phyloP scores from a whole-genome alignment of 306 rosid genomes.

The Rosa chinensis region DNA sequence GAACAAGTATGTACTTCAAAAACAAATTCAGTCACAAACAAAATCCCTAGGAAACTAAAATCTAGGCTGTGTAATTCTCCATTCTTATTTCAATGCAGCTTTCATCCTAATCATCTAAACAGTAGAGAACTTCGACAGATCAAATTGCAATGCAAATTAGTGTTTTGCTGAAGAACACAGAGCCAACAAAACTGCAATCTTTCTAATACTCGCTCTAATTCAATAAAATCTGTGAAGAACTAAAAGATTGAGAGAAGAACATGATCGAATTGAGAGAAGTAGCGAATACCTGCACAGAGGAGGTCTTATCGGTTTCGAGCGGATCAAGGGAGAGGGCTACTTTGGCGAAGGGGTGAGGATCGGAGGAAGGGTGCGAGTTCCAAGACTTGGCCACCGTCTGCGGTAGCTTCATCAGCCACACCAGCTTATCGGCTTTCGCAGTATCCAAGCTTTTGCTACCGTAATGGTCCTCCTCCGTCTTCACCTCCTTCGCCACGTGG shows the following conservation, averaged over 20 bases:
- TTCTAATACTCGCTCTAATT: neutral
- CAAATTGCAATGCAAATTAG: neutral
- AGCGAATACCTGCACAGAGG: constrained; percentile 60
- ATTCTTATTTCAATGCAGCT: neutral
- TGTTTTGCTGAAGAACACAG: neutral
- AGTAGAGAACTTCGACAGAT: neutral
- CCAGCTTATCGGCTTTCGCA: constrained; percentile 78
- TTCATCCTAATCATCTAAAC: neutral
- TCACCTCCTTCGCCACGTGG: neutral
- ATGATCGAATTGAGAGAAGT: neutral
- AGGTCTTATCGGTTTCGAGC: constrained; percentile 72
- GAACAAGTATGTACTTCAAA: neutral
- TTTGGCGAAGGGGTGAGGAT: constrained; percentile 73
- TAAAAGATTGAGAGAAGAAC: neutral
- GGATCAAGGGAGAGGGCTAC: constrained; percentile 93
- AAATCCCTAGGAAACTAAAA: neutral
- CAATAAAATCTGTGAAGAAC: neutral
- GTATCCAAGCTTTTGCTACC: constrained; percentile 60
- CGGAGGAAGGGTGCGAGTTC: constrained; percentile 74
- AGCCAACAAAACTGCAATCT: neutral
- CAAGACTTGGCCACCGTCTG: constrained; percentile 81
- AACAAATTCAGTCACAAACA: neutral
- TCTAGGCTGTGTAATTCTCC: neutral
- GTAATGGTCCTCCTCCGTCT: constrained; percentile 63
- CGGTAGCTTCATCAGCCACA: constrained; percentile 98